Conservation (phyloP, 768 basidiomycete genomes). For the Nidularia pulvinata region DNA sequence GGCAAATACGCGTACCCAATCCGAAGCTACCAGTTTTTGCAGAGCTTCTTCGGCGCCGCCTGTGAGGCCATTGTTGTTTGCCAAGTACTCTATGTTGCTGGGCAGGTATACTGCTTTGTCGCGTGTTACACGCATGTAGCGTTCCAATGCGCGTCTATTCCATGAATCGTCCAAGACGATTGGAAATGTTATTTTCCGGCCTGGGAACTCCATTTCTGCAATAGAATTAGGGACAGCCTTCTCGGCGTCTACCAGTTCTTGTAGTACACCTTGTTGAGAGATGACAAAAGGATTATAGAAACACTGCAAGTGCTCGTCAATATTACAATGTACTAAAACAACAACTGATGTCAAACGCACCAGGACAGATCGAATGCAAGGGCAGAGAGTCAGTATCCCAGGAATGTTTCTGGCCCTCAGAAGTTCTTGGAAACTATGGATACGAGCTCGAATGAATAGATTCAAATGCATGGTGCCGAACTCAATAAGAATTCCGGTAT, state of each 20-base stretch:
- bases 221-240: constrained; percentile 35
- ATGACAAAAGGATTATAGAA: constrained; percentile 45
- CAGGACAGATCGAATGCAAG: constrained; percentile 60
- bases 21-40: constrained; percentile 42
- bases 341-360: constrained; percentile 22
- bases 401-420: constrained; percentile 24
- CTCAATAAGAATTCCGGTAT: constrained; percentile 62
- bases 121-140: constrained; percentile 56
- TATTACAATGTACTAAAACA: too few relatives aligned
- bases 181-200: constrained; percentile 58
- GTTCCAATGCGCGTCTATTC: constrained; percentile 50
- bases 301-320: constrained; percentile 24
- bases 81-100: constrained; percentile 68
- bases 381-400: constrained; percentile 41
- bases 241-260: constrained; percentile 34
- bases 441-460: constrained; percentile 49
- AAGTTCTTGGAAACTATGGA: constrained; percentile 52
- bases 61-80: constrained; percentile 56
- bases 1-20: constrained; percentile 35
- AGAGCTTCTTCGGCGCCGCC: constrained; percentile 41
- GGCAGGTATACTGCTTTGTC: constrained; percentile 66
- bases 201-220: constrained; percentile 40
- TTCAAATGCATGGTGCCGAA: constrained; percentile 57
- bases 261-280: constrained; percentile 41
- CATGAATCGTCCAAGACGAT: constrained; percentile 63